Base-by-base conservation (phyloP, 2,329 filamentous ascomycete genomes). In the Aspergillus proliferans region DNA sequence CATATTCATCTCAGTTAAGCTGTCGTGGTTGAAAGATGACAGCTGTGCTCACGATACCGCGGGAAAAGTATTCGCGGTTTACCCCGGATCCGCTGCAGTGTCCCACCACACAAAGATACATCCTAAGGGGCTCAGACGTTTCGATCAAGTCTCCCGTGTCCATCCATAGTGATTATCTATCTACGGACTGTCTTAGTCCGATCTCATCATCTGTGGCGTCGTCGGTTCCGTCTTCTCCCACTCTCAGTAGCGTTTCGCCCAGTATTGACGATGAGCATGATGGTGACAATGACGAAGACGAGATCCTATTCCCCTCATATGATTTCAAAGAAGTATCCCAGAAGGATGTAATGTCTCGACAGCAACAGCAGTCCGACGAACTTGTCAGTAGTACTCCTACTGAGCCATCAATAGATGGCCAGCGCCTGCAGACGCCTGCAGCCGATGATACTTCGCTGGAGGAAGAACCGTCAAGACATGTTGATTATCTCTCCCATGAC, bases 401-500 rank as follows among this genome's bases (percentile, higher is more conserved):
- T 8, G 53, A 57, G 12, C 51, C 51, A 21, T 52, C 58, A 6
- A 71, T 70, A 61, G 67, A 48, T 72, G 77, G n/a, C 77, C 79
- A 10, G 74, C 78, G 34, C 80, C 79, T 2, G 77, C 83, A 14
- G 72, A 80, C 26, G 58, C 76, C 83, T 28, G 85, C 86, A 7
- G 85, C 87, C 57, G 90, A 95, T 59, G 90, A 95, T 67, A 86
- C 84, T 8, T 85, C 86, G 9, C 77, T 94, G 34, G 81, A 83
- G 53, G 78, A 77, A 30, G 82, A 86, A 61, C 89, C 89, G 1
- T 90, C 90, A 42, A 79, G 89, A 56, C 89, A 95, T 70, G 91
- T 95, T n/a, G 91, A 95, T 71, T 95, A 95, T 65, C 80, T 96
- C 43, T 95, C 91, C 15, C 88, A 97, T 64, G 83, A 92, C 53